Base-by-base conservation (phyloP, 441 rosid genomes). In the Breynia disticha region DNA sequence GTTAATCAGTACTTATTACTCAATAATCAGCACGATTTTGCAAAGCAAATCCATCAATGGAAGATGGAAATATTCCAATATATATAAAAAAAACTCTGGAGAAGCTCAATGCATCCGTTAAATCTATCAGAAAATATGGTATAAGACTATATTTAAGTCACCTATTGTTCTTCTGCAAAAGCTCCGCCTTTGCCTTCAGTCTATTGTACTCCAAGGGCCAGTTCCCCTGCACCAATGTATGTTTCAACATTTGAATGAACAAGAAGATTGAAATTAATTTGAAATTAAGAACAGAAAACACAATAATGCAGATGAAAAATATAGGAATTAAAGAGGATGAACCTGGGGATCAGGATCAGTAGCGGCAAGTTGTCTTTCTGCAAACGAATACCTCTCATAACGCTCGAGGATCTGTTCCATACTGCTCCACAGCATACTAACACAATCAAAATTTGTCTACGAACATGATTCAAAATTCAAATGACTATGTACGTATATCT, bases 401-500 rank as follows among this genome's bases (percentile, higher is more conserved):
- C 96, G 93, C 68, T 90, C 98, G 20, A 90, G 86, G 49, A 90
- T 87, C 80, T 75, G 87, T 61, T 90, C 96, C 96, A 90, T 90
- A 75, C 98, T 90, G 87, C 67, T 67, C 20, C 52, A 66, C 19
- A 48, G 49, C 13, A 52, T 46, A 22, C 8, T 28, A 28, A 28
- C 35, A 28, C 35, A 5, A 28, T 28, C 35, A 28, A 28, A 28
- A 28, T 4, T 28, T 28, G 5, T 28, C 35, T 2, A 28, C 7
- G 35, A 28, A 28, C 35, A 28, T 28, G 35, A 4, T 28, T 4
- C 3, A 28, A 18, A 10, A 48, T 48, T 48, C 19, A 48, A 48
- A 28, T 28, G 35, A 28, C 35, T 1, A 28, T 28, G 35, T 1
- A 28, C 8, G 35, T 3, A 28, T 28, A 28, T 28, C 35, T 4